Conservation (phyloP, 73 alveolate species). For the Uronychia binucleata region DNA sequence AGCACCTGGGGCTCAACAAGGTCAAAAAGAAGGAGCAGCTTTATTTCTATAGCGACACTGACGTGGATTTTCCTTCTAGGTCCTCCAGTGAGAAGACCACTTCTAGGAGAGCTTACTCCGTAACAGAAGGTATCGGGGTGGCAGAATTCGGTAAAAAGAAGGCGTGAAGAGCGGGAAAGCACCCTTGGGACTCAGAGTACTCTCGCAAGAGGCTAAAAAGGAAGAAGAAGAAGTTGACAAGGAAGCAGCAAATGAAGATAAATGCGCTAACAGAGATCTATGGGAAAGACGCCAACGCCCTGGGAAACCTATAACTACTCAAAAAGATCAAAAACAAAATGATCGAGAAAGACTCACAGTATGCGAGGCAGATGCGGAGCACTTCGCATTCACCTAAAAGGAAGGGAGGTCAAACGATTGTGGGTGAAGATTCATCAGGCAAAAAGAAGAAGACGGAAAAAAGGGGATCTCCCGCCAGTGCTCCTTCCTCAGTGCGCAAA, state of each 20-base stretch:
- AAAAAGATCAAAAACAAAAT: neutral
- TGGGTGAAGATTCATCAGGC: neutral
- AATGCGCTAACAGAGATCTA: neutral
- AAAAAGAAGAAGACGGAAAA: slow-evolving; percentile 11
- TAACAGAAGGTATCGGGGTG: neutral
- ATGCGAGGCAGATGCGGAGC: neutral
- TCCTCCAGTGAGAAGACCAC: neutral
- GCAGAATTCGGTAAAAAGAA: neutral
- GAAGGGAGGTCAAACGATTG: neutral
- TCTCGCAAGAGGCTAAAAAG: neutral
- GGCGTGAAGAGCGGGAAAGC: neutral
- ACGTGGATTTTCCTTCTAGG: neutral
- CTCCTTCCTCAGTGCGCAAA: neutral
- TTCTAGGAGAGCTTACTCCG: neutral
- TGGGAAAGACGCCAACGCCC: slow-evolving; percentile 15
- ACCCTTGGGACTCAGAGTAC: neutral
- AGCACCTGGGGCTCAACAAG: slow-evolving; percentile 41
- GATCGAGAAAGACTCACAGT: neutral
- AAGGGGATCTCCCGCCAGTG: neutral
- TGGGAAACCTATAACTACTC: slow-evolving; percentile 2
- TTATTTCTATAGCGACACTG: slow-evolving; percentile 11
- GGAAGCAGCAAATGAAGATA: neutral
- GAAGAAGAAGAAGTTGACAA: slow-evolving; percentile 7
- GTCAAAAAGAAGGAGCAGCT: slow-evolving; percentile 26
- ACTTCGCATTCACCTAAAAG: neutral